A percentile compares a stretch with the other conserved stretches of the same genome.
These are phyloP conservation scores for Aspergillus fumigatus DNA, from an alignment of 2,329 filamentous ascomycete species.

Conservation along the genomic window DNA sequence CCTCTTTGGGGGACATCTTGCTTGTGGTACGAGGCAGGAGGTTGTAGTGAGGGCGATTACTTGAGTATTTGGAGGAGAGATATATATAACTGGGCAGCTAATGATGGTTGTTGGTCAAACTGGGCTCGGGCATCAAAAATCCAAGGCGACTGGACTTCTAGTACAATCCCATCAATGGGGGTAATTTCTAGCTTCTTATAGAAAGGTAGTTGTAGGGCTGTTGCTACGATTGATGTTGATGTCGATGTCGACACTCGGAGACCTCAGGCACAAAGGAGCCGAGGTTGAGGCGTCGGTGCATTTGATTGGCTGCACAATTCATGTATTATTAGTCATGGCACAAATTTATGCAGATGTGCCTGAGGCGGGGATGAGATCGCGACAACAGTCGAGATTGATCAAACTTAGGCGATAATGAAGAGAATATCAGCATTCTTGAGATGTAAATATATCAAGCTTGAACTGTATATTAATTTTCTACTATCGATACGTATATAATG, in stretches of 20 bases:
- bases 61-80: no score
- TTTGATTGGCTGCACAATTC: neutral
- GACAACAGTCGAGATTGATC: neutral
- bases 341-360: neutral
- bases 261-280: neutral
- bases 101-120: no score
- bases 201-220: neutral
- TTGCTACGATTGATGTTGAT: neutral
- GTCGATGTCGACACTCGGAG: neutral
- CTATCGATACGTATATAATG: neutral
- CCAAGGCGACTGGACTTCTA: no score
- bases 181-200: neutral
- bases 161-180: no score
- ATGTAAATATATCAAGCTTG: no score
- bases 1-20: constrained; percentile 22
- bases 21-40: neutral
- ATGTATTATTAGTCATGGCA: neutral
- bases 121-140: no score
- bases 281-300: neutral
- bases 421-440: no score
- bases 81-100: no score
- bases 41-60: no score
- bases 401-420: neutral
- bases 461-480: neutral
- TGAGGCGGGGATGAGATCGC: neutral